phyloP scores from a whole-genome alignment of 305 asterid genomes.

The Rubia balearica region DNA sequence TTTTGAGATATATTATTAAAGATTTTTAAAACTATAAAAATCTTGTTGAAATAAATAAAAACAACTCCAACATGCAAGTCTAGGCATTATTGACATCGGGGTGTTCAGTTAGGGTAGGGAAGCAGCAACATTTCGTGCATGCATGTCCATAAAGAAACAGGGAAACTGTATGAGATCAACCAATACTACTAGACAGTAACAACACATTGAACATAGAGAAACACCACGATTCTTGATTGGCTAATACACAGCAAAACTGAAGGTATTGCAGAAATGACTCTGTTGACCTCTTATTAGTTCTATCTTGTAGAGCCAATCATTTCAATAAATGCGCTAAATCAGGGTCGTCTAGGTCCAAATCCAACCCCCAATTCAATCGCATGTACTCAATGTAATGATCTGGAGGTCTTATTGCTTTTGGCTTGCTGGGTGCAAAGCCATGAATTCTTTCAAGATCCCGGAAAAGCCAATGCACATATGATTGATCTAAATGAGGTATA shows the following conservation, averaged over 20 bases:
- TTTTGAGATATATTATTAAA: too few relatives aligned
- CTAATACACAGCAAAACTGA: background rate
- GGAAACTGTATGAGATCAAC: too few relatives aligned
- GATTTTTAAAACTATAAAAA: too few relatives aligned
- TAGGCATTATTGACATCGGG: too few relatives aligned
- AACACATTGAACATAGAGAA: too few relatives aligned
- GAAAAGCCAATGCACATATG: slow-evolving; percentile 59
- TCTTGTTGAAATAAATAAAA: too few relatives aligned
- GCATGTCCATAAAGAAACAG: too few relatives aligned
- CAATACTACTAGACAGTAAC: too few relatives aligned
- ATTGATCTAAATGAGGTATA: slow-evolving; percentile 65
- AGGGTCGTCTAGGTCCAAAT: slow-evolving; percentile 68
- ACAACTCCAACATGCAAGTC: too few relatives aligned
- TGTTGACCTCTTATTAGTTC: background rate
- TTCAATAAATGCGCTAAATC: slow-evolving; percentile 62
- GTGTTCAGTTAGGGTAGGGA: too few relatives aligned
- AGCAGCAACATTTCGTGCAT: too few relatives aligned
- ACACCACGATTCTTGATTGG: background rate
- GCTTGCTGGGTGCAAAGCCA: slow-evolving; percentile 61
- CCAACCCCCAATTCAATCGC: slow-evolving; percentile 78
- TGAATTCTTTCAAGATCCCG: slow-evolving; percentile 67
- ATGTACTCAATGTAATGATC: slow-evolving; percentile 74
- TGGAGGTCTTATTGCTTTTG: slow-evolving; percentile 66
- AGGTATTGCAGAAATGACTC: background rate
- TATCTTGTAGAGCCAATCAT: background rate